Conservation (phyloP, 2,329 filamentous ascomycete genomes). For the Exophiala lecanii-corni region DNA sequence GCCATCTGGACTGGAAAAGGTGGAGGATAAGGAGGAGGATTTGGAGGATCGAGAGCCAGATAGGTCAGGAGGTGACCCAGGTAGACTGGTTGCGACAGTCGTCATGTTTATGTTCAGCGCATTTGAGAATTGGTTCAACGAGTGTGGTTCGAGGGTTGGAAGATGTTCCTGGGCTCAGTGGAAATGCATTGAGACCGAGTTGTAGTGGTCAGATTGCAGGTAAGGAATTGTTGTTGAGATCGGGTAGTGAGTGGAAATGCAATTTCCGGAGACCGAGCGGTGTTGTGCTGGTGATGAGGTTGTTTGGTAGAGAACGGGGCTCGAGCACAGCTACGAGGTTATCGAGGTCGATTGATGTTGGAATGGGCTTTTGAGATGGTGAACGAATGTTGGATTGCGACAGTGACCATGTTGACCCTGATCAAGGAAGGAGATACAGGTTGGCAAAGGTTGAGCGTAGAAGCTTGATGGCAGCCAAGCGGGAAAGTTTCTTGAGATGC, state of each 20-base stretch:
- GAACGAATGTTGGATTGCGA: conserved; percentile 18
- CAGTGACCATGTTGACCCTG: conserved; percentile 31
- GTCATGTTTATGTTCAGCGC: conserved; percentile 34
- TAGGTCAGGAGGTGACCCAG: conserved; percentile 71
- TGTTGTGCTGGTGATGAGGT: conserved; percentile 9
- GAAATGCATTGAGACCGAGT: conserved; percentile 15
- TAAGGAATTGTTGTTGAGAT: conserved; percentile 8
- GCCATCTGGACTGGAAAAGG: conserved; percentile 55
- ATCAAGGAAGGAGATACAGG: conserved; percentile 37
- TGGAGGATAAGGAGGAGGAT: conserved; percentile 81
- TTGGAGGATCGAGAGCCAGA: conserved; percentile 84
- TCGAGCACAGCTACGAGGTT: conserved; percentile 6
- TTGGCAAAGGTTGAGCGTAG: conserved; percentile 10
- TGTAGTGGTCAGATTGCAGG: conserved; percentile 5
- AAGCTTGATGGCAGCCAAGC: conserved; percentile 21
- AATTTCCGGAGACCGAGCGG: conserved; percentile 19
- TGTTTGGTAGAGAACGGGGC: conserved; percentile 1
- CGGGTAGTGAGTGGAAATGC: conserved; percentile 11
- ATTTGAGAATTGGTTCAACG: conserved; percentile 15
- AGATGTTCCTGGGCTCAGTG: conserved; percentile 8
- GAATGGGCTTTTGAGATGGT: conserved; percentile 4
- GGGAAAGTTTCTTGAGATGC: conserved; percentile 15
- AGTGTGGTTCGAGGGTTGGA: conserved; percentile 13
- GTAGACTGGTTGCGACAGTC: conserved; percentile 40
- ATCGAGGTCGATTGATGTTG: conserved; percentile 7